Percentiles rank a stretch among this genome's conserved stretches.
phyloP scores from a whole-genome alignment of 2,329 filamentous ascomycete genomes.

The Neurospora crassa region DNA sequence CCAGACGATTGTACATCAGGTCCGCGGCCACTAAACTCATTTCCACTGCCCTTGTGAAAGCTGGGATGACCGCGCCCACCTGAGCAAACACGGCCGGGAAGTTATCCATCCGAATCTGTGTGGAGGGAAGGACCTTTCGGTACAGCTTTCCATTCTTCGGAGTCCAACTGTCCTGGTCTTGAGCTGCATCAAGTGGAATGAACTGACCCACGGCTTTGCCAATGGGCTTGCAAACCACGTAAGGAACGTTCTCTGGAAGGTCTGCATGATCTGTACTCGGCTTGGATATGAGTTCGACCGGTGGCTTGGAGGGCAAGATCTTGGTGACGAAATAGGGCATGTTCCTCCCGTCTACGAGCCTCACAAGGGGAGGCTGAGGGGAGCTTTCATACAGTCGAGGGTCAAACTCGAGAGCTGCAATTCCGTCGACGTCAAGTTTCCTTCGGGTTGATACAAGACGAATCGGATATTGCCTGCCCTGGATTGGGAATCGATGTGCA shows the following conservation, averaged over 20 bases:
- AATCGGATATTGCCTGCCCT: constrained; percentile 32
- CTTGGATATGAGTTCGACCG: constrained; percentile 27
- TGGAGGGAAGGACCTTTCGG: constrained; percentile 33
- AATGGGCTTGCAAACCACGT: constrained; percentile 39
- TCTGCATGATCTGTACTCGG: constrained; percentile 20
- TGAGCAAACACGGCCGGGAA: constrained; percentile 34
- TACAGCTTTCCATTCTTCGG: constrained; percentile 27
- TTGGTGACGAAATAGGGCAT: constrained; percentile 33
- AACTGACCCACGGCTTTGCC: constrained; percentile 44
- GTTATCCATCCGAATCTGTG: constrained; percentile 39
- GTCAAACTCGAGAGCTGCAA: constrained; percentile 23
- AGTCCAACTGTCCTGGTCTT: constrained; percentile 19
- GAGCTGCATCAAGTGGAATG: constrained; percentile 36
- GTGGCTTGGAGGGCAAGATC: constrained; percentile 35
- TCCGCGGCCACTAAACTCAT: constrained; percentile 51
- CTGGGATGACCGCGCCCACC: constrained; percentile 58
- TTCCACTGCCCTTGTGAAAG: constrained; percentile 62
- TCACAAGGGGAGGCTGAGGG: constrained; percentile 27
- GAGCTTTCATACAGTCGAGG: constrained; percentile 14
- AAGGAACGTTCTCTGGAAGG: constrained; percentile 33
- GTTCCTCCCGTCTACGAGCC: constrained; percentile 21
- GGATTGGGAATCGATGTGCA: constrained; percentile 33
- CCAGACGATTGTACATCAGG: constrained; percentile 46
- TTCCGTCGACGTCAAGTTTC: constrained; percentile 20
- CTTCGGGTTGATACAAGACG: constrained; percentile 25